Evolutionary conservation across 2,329 filamentous ascomycete species (phyloP), one percentile per base, ranked within the genome.

Genomic region (Ascochyta rabiei): DNA sequence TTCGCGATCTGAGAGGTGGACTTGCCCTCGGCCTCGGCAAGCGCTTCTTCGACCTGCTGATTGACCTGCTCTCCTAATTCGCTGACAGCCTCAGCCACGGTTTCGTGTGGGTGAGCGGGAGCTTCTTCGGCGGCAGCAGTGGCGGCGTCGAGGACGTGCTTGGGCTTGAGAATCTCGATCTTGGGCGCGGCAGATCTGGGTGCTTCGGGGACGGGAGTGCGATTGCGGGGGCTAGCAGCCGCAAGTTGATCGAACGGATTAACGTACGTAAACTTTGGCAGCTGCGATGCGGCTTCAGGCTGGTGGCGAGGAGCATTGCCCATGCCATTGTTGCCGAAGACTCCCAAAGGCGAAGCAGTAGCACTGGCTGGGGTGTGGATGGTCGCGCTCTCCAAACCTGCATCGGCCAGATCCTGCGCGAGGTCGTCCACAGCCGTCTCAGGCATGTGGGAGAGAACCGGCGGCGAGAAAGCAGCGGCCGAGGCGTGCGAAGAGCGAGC

Each of bases 171-270:
- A 10, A 79, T 78, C 62, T 81, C 78, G 50, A 78, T 70, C 65
- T 78, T 79, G 31, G 68, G 65, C 9, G 62, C 43, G 18, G 62
- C 50, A 15, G 64, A 41, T 38, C 61, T 64, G 6, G 66, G 49
- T 30, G 53, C 53, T 9, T 68, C 68, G 33, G 66, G 61, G 8
- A 58, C 62, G 4, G 72, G 71, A 4, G 72, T 74, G 35, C 70
- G 67, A 59, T 84, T 85, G 47, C 84, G 82, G 33, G 86, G 85
- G 57, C 86, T 89, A 2, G 86, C 86, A 38, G 86, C 85, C 53
- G 86, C 83, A 57, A 90, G 77, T 66, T 88, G 82, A 53, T 90
- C 87, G 64, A 90, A 90, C 1, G 88, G 88, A 64, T 90, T 90
- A 64, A 86, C 81, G 74, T 90, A 89, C 24, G 82, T 89, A 72